Base-by-base conservation (phyloP, 1,284 basidiomycete species). In the Ceratobasidium sp. region DNA sequence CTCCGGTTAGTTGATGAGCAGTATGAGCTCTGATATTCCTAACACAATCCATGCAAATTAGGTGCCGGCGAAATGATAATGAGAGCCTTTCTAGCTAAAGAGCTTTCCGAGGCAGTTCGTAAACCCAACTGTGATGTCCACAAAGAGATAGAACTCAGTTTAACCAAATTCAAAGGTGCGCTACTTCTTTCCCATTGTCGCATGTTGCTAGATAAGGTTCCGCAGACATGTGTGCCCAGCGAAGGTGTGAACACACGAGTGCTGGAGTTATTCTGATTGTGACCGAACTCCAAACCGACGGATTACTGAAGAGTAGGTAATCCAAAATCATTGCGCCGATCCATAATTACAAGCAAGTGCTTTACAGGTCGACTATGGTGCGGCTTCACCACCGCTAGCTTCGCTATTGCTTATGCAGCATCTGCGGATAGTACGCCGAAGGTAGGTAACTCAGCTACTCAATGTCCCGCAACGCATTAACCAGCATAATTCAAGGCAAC, bases 1-100 rank as follows among this genome's bases (percentile, higher is more conserved):
- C 50, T 93, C 92, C 69, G 92, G 92, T 90, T 81, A 23, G 81
- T 61, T 17, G 61, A n/a, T 50, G 15, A 28, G 48, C 44, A 40
- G 26, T 56, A 17, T 38, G 23, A 42, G 64, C 65, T 50, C 54
- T 42, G 65, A 26, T 20, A 44, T 64, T 74, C 38, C 13, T 56
- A 38, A 56, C 50, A 54, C 42, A 28, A 54, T 23, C n/a, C 62
- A n/a, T 12, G 3, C 10, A 23, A 46, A 48, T 70, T 74, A 87
- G 86, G 86, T 23, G 84, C 85, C 7, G 87, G 87, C 0, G 87
- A 88, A 79, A 82, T 86, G 62, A 87, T 88, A 78, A 83, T 86
- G 13, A 83, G 85, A 50, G 80, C 83, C 9, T 80, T 81, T 15
- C 80, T 88, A 15, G 87, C 87, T 1, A 75, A 64, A 48, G 61